Conservation (phyloP, 257 asterid genomes). For the Przewalskia tangutica region DNA sequence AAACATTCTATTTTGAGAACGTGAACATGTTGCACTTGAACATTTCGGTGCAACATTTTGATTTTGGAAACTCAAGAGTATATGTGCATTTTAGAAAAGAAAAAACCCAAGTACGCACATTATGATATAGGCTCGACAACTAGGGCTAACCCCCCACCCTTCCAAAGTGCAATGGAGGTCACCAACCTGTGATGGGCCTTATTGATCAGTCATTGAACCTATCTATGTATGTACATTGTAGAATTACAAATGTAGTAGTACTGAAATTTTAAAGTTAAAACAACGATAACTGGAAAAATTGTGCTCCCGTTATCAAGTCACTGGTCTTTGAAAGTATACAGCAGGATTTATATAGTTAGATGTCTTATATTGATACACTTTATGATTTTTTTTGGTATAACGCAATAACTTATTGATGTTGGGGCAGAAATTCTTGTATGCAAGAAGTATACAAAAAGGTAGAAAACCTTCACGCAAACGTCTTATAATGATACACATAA, state of each 20-base stretch:
- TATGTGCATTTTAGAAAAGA: background rate
- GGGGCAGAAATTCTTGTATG: background rate
- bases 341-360: background rate
- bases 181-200: background rate
- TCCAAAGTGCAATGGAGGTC: background rate
- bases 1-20: background rate
- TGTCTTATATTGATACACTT: background rate
- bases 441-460: background rate
- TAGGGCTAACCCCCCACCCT: background rate
- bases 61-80: background rate
- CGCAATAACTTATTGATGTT: too few relatives aligned
- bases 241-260: background rate
- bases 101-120: background rate
- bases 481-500: background rate
- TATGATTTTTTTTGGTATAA: background rate
- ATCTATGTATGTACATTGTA: background rate
- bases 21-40: background rate
- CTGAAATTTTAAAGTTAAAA: background rate
- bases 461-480: background rate
- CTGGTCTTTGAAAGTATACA: background rate
- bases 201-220: background rate
- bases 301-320: background rate
- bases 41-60: background rate
- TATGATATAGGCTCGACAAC: background rate
- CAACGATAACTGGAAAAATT: background rate